Evolutionary conservation across 2,329 filamentous ascomycete species (phyloP), one percentile per base, ranked within the genome.

Genomic region (Ophiocordyceps camponoti-floridani): DNA sequence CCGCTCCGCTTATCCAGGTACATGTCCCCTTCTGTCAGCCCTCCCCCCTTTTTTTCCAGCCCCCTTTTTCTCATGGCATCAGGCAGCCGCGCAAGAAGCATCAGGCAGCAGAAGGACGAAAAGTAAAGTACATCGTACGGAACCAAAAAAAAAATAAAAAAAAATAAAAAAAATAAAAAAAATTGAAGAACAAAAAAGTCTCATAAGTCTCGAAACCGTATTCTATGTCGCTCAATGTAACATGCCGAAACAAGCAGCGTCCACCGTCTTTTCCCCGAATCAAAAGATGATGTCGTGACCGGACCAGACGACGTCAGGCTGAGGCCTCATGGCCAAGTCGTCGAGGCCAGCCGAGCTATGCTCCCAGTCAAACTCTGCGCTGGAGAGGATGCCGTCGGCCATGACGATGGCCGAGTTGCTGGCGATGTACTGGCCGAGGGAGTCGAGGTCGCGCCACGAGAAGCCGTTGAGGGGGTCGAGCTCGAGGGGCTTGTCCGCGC

Each of bases 391-490:
- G n/a, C 54, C 52, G 41, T 57, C 54, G 5, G 49, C 45, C 35
- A 51, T 48, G 42, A 47, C 48, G 4, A 52, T 48, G 3, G 53
- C 43, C 19, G 51, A 50, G 30, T 56, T 52, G 40, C 51, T 53
- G 11, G 52, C 54, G 41, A 62, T 62, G 47, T 72, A 76, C 48
- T 77, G 73, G 0, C 73, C 73, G 2, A 78, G 67, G 2, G 74
- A 74, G 46, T 72, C 70, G 5, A 79, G 58, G 52, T 78, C 73
- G 1, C 75, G 62, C 75, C 75, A 79, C 0, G 73, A 77, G 56
- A 79, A 78, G 40, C 73, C 70, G 44, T 75, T 71, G 2, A 68
- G 62, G 1, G 44, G 66, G 60, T 55, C 66, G 62, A 55, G 62
- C 61, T 46, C 66, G 52, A 55, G 62, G 50, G 43, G 19, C 31